A percentile compares a stretch with the other conserved stretches of the same genome.
phyloP scores from a whole-genome alignment of 176 grass and related monocot genomes.

The Carex kokanica region DNA sequence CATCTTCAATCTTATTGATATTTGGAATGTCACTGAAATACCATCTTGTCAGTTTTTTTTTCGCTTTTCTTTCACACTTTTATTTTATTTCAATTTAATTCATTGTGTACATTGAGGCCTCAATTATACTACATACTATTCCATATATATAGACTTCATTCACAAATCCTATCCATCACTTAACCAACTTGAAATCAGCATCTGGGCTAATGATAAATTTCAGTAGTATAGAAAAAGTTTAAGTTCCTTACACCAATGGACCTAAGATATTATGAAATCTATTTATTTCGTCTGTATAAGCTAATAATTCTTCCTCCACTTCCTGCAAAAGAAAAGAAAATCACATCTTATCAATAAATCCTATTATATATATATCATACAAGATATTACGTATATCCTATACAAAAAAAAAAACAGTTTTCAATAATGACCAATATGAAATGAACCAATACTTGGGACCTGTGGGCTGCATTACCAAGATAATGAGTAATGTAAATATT shows the following conservation, averaged over 20 bases:
- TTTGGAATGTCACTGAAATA: conserved; percentile 13
- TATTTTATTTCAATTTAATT: background rate
- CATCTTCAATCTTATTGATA: background rate
- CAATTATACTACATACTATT: background rate
- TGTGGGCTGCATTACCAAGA: background rate
- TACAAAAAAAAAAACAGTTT: background rate
- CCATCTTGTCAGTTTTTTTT: conserved; percentile 7
- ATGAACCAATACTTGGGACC: background rate
- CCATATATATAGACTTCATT: background rate
- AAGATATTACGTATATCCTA: background rate
- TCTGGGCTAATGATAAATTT: background rate
- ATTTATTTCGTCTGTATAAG: background rate
- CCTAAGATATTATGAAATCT: background rate
- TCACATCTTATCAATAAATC: background rate
- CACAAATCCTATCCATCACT: background rate
- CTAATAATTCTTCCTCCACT: background rate
- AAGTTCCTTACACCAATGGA: conserved; percentile 18
- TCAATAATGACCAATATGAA: background rate
- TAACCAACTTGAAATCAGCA: background rate
- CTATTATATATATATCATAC: background rate
- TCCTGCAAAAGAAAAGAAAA: conserved; percentile 13
- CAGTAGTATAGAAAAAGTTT: background rate
- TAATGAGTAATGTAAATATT: background rate
- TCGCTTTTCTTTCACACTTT: background rate
- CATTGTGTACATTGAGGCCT: background rate